These are phyloP conservation scores for Penicillium italicum DNA, from an alignment of 2,329 filamentous ascomycete genomes.

Conservation along the genomic window DNA sequence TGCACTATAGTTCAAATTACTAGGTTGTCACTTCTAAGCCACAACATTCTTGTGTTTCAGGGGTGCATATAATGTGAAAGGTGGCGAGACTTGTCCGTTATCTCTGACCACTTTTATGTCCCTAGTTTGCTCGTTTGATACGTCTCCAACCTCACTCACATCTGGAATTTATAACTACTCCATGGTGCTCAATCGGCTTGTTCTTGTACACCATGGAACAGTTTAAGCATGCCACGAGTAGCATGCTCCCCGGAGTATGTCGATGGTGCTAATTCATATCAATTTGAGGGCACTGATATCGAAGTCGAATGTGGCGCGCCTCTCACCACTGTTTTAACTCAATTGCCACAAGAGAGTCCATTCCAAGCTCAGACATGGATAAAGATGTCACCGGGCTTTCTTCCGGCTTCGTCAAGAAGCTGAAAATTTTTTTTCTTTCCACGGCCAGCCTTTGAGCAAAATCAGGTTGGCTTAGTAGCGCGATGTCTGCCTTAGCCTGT, in stretches of 20 bases:
- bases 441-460: no score
- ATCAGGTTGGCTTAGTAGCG: no score
- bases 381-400: no score
- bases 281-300: no score
- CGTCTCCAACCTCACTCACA: not conserved
- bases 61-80: not conserved
- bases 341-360: no score
- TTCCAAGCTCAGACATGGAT: no score
- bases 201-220: not conserved
- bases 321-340: no score
- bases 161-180: not conserved
- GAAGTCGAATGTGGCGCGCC: no score
- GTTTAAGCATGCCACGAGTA: slow-evolving; percentile 10
- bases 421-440: no score
- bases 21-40: no score
- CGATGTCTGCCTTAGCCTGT: no score
- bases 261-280: slow-evolving; percentile 15
- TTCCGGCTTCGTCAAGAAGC: no score
- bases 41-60: not conserved
- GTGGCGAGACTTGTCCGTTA: not conserved
- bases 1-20: not conserved
- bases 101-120: not conserved
- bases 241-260: slow-evolving; percentile 15
- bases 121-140: not conserved
- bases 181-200: not conserved